A percentile compares a stretch with the other conserved stretches of the same genome.
These are phyloP conservation scores for Blumeria hordei DNA, from an alignment of 2,329 filamentous ascomycete species.

Conservation along the genomic window DNA sequence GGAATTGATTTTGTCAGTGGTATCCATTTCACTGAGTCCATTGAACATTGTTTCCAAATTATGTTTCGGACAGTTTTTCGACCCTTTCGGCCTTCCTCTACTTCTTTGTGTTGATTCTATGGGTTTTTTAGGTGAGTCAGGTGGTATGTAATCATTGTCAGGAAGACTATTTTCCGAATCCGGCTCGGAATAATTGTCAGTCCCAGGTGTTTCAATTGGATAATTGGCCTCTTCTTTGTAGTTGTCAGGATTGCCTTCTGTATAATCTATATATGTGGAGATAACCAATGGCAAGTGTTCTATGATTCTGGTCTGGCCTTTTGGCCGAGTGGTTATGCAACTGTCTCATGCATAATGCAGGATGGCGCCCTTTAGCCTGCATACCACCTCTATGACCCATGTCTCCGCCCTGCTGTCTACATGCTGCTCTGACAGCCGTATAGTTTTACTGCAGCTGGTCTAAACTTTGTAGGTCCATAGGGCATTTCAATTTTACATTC, in stretches of 20 bases:
- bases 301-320: no score
- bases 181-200: neutral
- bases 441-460: neutral
- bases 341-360: no score
- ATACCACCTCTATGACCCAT: no score
- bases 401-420: no score
- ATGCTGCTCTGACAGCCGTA: no score
- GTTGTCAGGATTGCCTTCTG: neutral
- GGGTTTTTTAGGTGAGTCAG: neutral
- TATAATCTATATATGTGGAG: no score
- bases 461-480: conserved; percentile 1
- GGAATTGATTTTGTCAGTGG: no score
- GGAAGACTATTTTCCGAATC: neutral
- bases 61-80: conserved; percentile 1
- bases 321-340: no score
- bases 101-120: neutral
- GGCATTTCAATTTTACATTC: conserved; percentile 1
- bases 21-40: no score
- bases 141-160: neutral
- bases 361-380: no score
- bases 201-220: neutral
- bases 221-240: neutral
- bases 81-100: neutral
- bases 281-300: neutral
- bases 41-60: no score